Evolutionary conservation across 2,329 filamentous ascomycete genomes (phyloP), one percentile per base, ranked within the genome.

Genomic region (Triangularia setosa): DNA sequence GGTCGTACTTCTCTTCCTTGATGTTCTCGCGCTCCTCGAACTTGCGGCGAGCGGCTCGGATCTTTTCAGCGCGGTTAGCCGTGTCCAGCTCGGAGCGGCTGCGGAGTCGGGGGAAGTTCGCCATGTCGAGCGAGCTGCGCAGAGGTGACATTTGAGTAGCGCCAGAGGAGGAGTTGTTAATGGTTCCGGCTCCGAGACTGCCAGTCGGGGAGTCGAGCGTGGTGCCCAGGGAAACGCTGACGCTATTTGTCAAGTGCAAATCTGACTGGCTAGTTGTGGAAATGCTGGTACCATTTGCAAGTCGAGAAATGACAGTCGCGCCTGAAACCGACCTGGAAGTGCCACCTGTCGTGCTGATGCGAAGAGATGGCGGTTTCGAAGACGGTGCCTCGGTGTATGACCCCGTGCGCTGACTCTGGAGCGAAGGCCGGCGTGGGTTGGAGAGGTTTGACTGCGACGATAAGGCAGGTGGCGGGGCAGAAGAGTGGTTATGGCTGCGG

Each of bases 1-100:
- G 82, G 16, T 83, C 85, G 58, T 85, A 84, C 71, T 87, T 88
- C 72, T 87, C 86, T 35, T 87, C 83, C 75, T 89, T 88, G 61
- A 78, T 78, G 16, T 79, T 79, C 73, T 89, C 85, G 72, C 84
- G 85, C 72, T 86, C 83, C 71, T 87, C 81, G 67, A 88, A 89
- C 71, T 84, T 86, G 69, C 84, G 84, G 61, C 87, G 85, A 3
- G 85, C 86, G 70, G 84, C 82, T 54, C 84, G 81, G 33, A 89
- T 83, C 52, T 85, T 83, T 66, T 87, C 84, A 59, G 81, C 78
- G 27, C 84, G 83, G 0, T 79, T 79, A 12, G 77, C 79, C 5
- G 83, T 81, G 71, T 87, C 84, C 16, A 87, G 76, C 67, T 88
- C 86, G 48, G 85, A 87, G 66, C 84, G 83, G 58, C 83, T 84